Evolutionary conservation across 1,284 basidiomycete genomes (phyloP), one percentile per base, ranked within the genome.

Genomic region (Porodaedalea pini): DNA sequence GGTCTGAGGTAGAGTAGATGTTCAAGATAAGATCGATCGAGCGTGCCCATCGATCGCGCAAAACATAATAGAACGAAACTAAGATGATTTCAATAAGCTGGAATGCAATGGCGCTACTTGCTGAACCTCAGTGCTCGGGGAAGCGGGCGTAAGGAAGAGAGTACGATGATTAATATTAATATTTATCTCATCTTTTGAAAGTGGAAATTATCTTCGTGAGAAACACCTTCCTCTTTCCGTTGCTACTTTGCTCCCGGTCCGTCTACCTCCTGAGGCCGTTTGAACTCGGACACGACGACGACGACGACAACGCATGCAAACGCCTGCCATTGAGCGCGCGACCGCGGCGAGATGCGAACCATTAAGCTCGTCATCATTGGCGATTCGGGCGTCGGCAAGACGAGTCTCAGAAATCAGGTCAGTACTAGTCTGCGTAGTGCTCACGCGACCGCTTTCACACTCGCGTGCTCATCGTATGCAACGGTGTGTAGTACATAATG

Each of bases 341-440:
- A 50, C 17, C n/a, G 11, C 41, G 17, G 36, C 36, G 37, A 34
- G 32, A 57, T 57, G 52, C 57, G 57, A 27, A 59, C 57, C 2
- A 59, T 90, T 67, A 90, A 90, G 70, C 76, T 90, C 60, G 88
- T 90, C 47, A 79, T 90, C 43, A 83, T 90, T 61, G 88, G 88
- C 43, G 76, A 85, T 58, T 88, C 86, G 10, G 87, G 88, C 48
- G 86, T 89, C 29, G 88, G 88, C 4, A 90, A 90, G 72, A 87
- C 86, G 2, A 86, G 84, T 69, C 68, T 89, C 44, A 78, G 86
- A 25, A 78, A 78, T 65, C 83, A 87, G 79, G 88, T 87, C 62
- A 64, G 80, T 69, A 29, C 6, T 13, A 40, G 21, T 11, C 37
- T 40, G 25, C 13, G n/a, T 4, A 11, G 17, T 21, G n/a, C 23